phyloP scores from a whole-genome alignment of 139 green algal species.

The Trebouxia sp. region DNA sequence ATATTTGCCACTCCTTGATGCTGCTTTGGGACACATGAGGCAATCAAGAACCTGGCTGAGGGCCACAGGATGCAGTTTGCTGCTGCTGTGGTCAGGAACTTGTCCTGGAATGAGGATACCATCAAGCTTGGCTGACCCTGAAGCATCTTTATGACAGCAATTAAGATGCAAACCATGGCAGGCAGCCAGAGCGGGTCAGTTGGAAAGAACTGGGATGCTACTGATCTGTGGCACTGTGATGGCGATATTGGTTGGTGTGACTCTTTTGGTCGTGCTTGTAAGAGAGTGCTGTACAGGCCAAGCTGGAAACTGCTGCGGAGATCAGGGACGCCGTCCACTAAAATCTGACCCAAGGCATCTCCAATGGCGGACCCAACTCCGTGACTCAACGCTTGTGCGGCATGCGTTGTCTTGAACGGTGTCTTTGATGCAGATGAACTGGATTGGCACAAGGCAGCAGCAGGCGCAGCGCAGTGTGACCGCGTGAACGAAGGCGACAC shows the following conservation, averaged over 20 bases:
- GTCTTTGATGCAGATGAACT: no score
- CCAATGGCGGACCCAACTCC: not conserved
- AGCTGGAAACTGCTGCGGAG: slow-evolving; percentile 8
- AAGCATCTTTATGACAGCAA: not conserved
- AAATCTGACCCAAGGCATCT: not conserved
- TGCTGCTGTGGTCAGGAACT: not conserved
- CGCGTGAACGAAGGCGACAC: no score
- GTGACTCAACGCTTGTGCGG: not conserved
- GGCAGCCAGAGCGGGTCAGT: not conserved
- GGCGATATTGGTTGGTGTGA: no score
- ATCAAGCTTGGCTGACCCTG: not conserved
- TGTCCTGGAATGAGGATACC: not conserved
- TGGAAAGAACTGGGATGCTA: no score
- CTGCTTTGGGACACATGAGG: not conserved
- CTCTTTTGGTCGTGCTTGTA: not conserved
- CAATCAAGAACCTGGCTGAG: not conserved
- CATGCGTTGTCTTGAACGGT: not conserved
- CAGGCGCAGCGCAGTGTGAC: no score
- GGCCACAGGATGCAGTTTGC: slow-evolving; percentile 1
- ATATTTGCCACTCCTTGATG: not conserved
- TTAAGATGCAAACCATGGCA: not conserved
- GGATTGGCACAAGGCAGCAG: no score
- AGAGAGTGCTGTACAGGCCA: not conserved
- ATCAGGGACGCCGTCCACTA: not conserved
- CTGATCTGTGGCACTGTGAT: no score